phyloP scores from a whole-genome alignment of 306 rosid species.

The Urtica urens region DNA sequence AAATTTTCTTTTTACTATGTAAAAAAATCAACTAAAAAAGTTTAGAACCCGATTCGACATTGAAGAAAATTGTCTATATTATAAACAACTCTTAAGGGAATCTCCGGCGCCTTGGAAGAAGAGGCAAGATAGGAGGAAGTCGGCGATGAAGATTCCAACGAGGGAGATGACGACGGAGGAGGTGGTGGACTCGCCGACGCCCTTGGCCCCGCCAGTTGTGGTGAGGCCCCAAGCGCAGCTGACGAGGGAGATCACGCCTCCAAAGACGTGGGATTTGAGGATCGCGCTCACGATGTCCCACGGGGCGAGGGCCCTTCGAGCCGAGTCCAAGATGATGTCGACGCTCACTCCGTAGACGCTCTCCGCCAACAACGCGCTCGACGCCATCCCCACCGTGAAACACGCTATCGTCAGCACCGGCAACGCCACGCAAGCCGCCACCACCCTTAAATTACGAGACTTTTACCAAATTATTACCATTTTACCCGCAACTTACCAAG shows the following conservation, averaged over 20 bases:
- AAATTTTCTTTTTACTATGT: too few species aligned
- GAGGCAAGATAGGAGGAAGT: slow-evolving; percentile 66
- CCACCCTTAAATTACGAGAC: too few species aligned
- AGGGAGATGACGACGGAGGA: slow-evolving; percentile 94
- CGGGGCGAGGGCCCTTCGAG: slow-evolving; percentile 58
- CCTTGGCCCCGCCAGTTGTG: slow-evolving; percentile 90
- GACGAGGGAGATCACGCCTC: slow-evolving; percentile 76
- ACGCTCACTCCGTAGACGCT: slow-evolving; percentile 77
- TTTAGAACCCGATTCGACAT: too few species aligned
- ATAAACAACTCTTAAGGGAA: slow-evolving; percentile 66
- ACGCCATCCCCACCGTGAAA: slow-evolving; percentile 79
- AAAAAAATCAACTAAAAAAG: too few species aligned
- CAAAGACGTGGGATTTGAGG: slow-evolving; percentile 91
- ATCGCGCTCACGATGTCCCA: slow-evolving; percentile 92
- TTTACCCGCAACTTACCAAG: too few species aligned
- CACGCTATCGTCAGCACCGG: slow-evolving; percentile 83
- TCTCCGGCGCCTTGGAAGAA: slow-evolving; percentile 96
- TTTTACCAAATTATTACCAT: too few species aligned
- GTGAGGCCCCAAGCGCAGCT: slow-evolving; percentile 98
- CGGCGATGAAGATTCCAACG: slow-evolving; percentile 87
- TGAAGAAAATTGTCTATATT: too few species aligned
- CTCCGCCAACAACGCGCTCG: slow-evolving; percentile 83
- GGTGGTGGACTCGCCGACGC: slow-evolving; percentile 91
- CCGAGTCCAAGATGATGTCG: slow-evolving; percentile 87
- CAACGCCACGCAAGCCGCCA: slow-evolving; percentile 65